Evolutionary conservation across 352 stramenopile species (phyloP), one percentile per base, ranked within the genome.

Genomic region (Phytophthora ohioensis): DNA sequence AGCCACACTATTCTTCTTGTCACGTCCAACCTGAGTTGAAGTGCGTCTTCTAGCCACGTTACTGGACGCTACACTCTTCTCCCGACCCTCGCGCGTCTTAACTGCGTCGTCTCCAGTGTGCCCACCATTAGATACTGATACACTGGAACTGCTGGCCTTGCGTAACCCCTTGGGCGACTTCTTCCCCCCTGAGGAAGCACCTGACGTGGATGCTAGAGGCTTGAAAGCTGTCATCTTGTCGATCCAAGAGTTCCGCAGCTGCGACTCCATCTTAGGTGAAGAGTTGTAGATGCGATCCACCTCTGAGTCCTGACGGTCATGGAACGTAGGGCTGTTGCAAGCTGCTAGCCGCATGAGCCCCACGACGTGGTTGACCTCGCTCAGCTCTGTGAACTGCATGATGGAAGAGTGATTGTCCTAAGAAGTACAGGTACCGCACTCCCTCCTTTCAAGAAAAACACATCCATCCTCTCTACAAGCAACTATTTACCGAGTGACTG

Each of bases 351-450:
- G 85, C 87, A 94, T 91, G 65, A 96, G 84, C 11, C 81, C 84
- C 47, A 96, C 89, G 48, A 94, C 75, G 64, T 91, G 81, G 74
- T 91, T 93, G 4, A 96, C 75, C 73, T 96, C 90, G 59, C 90
- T 96, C 47, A 95, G 76, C 79, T 96, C 90, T 21, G 90, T 94
- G 61, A 96, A 93, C 88, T 96, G 90, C 90, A 96, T 96, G 39
- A 27, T 46, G 45, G 51, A 39, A 39, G 32, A 38, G 27, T 34
- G 47, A 52, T 21, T 38, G 32, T 54, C 21, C 21, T 27, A 27
- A 27, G 21, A 34, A 39, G 32, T 15, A 45, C 11, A 42, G n/a
- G 57, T 57, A 41, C 36, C 58, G 36, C 38, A 67, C 9, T 42
- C 54, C 32, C n/a, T 52, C 56, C 43, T 11, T 72, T 62, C 45